Base-by-base conservation (phyloP, 495 filamentous ascomycete genomes). In the Margaritispora aquatica region DNA sequence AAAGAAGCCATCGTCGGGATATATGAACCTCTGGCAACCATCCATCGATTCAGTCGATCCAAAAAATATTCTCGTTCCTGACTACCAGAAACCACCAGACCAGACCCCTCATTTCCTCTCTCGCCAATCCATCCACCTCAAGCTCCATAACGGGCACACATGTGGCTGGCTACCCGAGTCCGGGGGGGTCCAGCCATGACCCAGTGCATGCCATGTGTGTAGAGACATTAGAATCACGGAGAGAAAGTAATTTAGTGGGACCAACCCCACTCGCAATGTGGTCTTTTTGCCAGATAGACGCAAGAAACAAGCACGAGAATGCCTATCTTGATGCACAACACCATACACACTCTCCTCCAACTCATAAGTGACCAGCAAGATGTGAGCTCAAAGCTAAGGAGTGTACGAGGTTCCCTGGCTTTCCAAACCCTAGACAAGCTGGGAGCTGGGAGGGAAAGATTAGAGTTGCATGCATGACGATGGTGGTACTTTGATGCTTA, bases 371-470 rank as follows among this genome's bases (percentile, higher is more conserved):
- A n/a, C n/a, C n/a, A n/a, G n/a, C 52, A 29, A 44, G 38, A 46
- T 56, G 51, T 54, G 48, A 65, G 60, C 64, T 54, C 46, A 66
- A 66, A 63, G 56, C 59, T 61, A 65, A n/a, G n/a, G n/a, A n/a
- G n/a, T n/a, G n/a, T n/a, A n/a, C n/a, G n/a, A n/a, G n/a, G n/a
- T n/a, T n/a, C n/a, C n/a, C n/a, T n/a, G n/a, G n/a, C n/a, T n/a
- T 38, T 5, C 41, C 34, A 46, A 64, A 54, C 64, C 64, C 58
- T 61, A 61, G n/a, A 47, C 57, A 31, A 67, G 64, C 64, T 67
- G 64, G 38, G 24, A 29, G n/a, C n/a, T n/a, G n/a, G n/a, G n/a
- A n/a, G n/a, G n/a, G 22, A 54, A 20, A 46, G 36, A 55, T 19
- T 13, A 59, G 36, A 50, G 38, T 22, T 60, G 55, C 51, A 62